Percentiles rank a stretch among this genome's conserved stretches.
These are phyloP conservation scores for Diplodia seriata DNA, from an alignment of 2,329 filamentous ascomycete species.

Conservation along the genomic window DNA sequence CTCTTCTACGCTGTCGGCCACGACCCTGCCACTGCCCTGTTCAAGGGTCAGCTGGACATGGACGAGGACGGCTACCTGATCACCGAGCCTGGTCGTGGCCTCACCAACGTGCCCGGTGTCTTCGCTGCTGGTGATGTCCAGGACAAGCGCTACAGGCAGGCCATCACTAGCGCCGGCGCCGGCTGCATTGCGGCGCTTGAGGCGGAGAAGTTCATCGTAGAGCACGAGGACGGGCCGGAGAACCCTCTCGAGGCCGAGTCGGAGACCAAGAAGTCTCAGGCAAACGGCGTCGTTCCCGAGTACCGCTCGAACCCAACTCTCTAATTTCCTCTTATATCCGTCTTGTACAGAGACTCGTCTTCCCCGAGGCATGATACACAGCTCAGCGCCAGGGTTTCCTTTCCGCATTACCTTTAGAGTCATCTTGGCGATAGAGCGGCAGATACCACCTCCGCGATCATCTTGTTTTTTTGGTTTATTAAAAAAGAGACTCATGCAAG, in stretches of 20 bases:
- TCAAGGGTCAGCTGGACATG: constrained; percentile 88
- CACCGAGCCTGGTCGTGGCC: constrained; percentile 85
- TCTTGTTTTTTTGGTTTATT: constrained; percentile 13
- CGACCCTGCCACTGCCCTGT: constrained; percentile 87
- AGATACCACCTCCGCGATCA: constrained; percentile 29
- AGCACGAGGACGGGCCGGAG: constrained; percentile 66
- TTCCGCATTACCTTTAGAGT: constrained; percentile 19
- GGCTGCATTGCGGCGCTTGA: constrained; percentile 96
- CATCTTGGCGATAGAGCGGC: constrained; percentile 26
- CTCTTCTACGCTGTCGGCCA: constrained; percentile 98
- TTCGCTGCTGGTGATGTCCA: constrained; percentile 98
- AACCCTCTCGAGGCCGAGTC: constrained; percentile 58
- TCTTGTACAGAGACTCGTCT: constrained; percentile 21
- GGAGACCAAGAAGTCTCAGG: constrained; percentile 57
- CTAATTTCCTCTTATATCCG: constrained; percentile 48
- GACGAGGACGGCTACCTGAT: constrained; percentile 91
- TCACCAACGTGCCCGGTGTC: constrained; percentile 88
- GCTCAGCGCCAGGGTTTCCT: constrained; percentile 1
- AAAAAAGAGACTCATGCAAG: constrained; percentile 26
- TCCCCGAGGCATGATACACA: constrained; percentile 6
- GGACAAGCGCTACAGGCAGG: constrained; percentile 97
- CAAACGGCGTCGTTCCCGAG: constrained; percentile 64
- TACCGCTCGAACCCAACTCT: constrained; percentile 70
- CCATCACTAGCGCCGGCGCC: constrained; percentile 93
- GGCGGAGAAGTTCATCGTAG: constrained; percentile 89